A percentile compares a stretch with the other conserved stretches of the same genome.
Conservation (phyloP, 2,329 filamentous ascomycete species). For the Gaeumannomyces sp. region DNA sequence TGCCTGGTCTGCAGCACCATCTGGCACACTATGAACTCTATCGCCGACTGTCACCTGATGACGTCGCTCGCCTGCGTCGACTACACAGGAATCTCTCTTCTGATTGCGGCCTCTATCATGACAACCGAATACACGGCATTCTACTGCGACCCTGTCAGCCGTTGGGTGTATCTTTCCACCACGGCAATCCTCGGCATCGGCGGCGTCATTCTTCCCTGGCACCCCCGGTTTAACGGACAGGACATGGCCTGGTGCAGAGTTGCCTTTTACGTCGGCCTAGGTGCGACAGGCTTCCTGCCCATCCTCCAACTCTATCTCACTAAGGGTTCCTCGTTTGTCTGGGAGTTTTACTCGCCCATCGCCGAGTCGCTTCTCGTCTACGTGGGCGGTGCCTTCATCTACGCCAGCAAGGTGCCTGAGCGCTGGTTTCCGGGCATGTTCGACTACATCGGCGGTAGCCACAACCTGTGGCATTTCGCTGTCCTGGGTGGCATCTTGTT, state of each 20-base stretch:
- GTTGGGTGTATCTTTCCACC: constrained; percentile 77
- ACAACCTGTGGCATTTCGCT: constrained; percentile 96
- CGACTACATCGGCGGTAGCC: constrained; percentile 89
- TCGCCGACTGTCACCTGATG: constrained; percentile 81
- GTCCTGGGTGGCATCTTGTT: constrained; percentile 95
- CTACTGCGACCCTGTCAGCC: constrained; percentile 87
- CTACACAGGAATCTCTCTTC: constrained; percentile 92
- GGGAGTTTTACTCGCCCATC: constrained; percentile 83
- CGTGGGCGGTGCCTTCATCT: constrained; percentile 74
- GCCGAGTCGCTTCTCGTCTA: constrained; percentile 84
- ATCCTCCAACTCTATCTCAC: constrained; percentile 76
- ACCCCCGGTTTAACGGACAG: constrained; percentile 84
- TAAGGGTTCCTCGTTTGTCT: constrained; percentile 73
- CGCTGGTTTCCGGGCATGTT: constrained; percentile 89
- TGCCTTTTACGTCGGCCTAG: constrained; percentile 82
- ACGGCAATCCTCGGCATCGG: constrained; percentile 77
- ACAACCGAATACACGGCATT: constrained; percentile 98
- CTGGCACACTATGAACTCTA: constrained; percentile 99
- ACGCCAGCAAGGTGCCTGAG: constrained; percentile 89
- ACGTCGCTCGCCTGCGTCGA: constrained; percentile 97
- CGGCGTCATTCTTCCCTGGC: constrained; percentile 91
- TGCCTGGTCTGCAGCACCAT: constrained; percentile 91
- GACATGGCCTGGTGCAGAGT: constrained; percentile 94
- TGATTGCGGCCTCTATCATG: constrained; percentile 94
- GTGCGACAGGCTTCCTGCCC: constrained; percentile 81